Base-by-base conservation (phyloP, 805 yeast genomes). In the Metschnikowia drakensbergensis region DNA sequence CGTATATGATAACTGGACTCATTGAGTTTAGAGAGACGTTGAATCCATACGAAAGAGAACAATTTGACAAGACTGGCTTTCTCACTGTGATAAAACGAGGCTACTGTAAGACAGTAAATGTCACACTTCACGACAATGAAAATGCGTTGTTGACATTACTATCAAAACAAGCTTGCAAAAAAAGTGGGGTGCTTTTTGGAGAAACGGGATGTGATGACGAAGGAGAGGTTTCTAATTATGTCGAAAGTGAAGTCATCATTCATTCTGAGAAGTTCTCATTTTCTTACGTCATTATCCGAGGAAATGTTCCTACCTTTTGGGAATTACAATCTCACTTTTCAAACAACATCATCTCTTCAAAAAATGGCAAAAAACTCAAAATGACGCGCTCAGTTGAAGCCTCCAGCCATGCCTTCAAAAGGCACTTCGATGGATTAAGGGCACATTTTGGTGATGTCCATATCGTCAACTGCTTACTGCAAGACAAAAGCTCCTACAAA, bases 131-230 rank as follows among this genome's bases (percentile, higher is more conserved):
- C 5, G 60, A 60, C n/a, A 62, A 65, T 26, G 65, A 63, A 28
- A 71, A 67, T 29, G 73, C 72, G 0, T 57, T 76, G 44, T 51
- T 80, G 33, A 77, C 83, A 0, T 65, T 80, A 8, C 75, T 80
- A 8, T 71, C 82, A 3, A 79, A 76, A 54, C 84, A 80, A 52
- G 69, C 75, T 29, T 76, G 82, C 49, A 58, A 60, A 29, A 76
- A 75, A 52, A 63, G 63, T 33, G 82, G 82, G 0, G 72, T 76
- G 0, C 60, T 79, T 17, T 79, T 79, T 58, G 84, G 84, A 1
- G 79, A 79, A 29, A 76, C 76, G 68, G 81, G 84, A 31, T 69
- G 79, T 55, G 84, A 80, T 57, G 84, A 80, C 51, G 75, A 76
- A 36, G 82, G 83, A 1, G 69, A 71, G 23, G 80, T 71, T 10